Conservation (phyloP, 371 early-diverging fungal genomes). For the Apophysomyces elegans region DNA sequence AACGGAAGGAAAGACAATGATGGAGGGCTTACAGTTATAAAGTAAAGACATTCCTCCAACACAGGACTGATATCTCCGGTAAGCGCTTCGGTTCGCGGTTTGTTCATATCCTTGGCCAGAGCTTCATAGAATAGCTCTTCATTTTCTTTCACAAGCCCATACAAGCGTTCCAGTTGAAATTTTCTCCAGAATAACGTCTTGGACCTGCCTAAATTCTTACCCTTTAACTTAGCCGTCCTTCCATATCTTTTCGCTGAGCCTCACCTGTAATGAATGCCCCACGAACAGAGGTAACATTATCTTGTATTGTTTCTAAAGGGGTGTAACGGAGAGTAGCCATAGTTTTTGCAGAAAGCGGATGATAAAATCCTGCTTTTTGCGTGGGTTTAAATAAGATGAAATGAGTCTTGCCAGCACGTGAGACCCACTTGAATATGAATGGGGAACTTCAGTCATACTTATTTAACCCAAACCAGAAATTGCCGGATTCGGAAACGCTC, state of each 20-base stretch:
- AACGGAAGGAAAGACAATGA: not conserved
- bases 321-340: conserved; percentile 17
- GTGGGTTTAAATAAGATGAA: conserved; percentile 1
- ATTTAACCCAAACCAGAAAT: conserved; percentile 3
- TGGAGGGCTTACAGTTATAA: conserved; percentile 24
- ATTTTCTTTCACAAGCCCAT: conserved; percentile 69
- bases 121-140: conserved; percentile 63
- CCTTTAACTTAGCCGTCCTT: conserved; percentile 31
- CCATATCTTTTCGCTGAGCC: conserved; percentile 26
- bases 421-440: not conserved
- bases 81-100: conserved; percentile 58
- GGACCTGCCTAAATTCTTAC: conserved; percentile 33
- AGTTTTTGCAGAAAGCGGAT: not conserved
- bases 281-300: conserved; percentile 21
- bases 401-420: not conserved
- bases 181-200: conserved; percentile 54
- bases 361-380: no score
- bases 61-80: conserved; percentile 67
- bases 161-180: conserved; percentile 69
- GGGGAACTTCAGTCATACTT: conserved; percentile 1
- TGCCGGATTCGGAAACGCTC: not conserved
- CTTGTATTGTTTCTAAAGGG: conserved; percentile 23
- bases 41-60: conserved; percentile 56
- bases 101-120: conserved; percentile 67
- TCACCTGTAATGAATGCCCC: conserved; percentile 23